Base-by-base conservation (phyloP, 73 alveolate species). In the Stentor roeselii region DNA sequence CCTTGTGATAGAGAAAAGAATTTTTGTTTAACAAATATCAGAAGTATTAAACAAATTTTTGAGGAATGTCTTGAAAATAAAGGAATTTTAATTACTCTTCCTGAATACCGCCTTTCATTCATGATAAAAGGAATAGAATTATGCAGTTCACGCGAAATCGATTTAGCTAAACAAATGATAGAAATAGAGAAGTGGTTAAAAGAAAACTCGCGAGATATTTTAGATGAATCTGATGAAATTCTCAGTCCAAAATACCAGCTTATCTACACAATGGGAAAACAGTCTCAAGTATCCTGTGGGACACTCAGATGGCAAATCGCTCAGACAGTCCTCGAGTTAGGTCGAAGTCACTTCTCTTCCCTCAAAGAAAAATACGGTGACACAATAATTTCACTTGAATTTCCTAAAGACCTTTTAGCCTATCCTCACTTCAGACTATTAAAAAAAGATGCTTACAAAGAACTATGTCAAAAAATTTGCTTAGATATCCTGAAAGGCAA, bases 141-240 rank as follows among this genome's bases (percentile, higher is more conserved):
- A 50, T 50, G 67, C 67, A 50, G 21, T 11, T 6, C 6, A 11
- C 6, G 21, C 6, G 21, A 6, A 50, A 50, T 50, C 67, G 6
- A 6, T 21, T 21, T 50, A 11, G 67, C 30, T 21, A 50, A 50
- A 50, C 21, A 11, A 50, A 32, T n/a, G 21, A 39, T 3, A 37
- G 74, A 77, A 77, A 39, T 2, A 32, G 34, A 4, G 4, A 3
- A 39, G 74, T 39, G 32, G 74, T 39, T n/a, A 37, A 67, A 21
- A 41, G 74, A 39, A 3, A 34, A 77, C 34, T 36, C 50, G 35
- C 27, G 30, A 37, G 85, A 77, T 77, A 77, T 77, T 6, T 39
- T 82, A 42, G 87, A 82, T 59, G 87, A 82, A 61, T 42, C 87
- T 35, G 87, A 82, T 61, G 84, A 42, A 15, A 35, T 82, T 32